phyloP scores from a whole-genome alignment of 768 basidiomycete genomes.

The Punctularia strigosozonata region DNA sequence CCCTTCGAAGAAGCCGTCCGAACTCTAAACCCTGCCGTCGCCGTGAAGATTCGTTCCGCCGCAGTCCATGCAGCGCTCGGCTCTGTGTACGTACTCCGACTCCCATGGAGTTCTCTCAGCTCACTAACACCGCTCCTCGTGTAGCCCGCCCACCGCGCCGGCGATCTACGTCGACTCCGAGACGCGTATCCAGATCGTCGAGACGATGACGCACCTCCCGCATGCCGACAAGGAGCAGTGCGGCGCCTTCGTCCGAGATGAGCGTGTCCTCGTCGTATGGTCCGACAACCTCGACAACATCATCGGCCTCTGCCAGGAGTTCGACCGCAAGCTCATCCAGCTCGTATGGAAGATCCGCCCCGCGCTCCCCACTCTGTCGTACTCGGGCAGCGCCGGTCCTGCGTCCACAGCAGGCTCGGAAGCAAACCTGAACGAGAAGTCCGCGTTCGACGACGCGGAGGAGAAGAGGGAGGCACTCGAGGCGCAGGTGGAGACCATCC shows the following conservation, averaged over 20 bases:
- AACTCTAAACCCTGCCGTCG: conserved; percentile 70
- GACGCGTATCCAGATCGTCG: conserved; percentile 81
- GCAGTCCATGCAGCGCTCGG: conserved; percentile 70
- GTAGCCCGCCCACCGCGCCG: conserved; percentile 43
- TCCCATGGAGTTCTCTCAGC: conserved; percentile 2
- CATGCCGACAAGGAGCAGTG: conserved; percentile 86
- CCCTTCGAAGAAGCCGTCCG: conserved; percentile 77
- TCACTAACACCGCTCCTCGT: not conserved
- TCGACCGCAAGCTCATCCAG: conserved; percentile 69
- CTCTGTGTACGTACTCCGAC: conserved; percentile 39
- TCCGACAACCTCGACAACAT: conserved; percentile 73
- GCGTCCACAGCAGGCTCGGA: conserved; percentile 41
- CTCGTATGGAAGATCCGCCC: conserved; percentile 55
- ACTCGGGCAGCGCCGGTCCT: conserved; percentile 24
- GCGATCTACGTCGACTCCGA: conserved; percentile 65
- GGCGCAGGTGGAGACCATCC: not conserved
- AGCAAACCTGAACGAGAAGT: conserved; percentile 43
- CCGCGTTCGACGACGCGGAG: conserved; percentile 12
- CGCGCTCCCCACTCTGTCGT: conserved; percentile 24
- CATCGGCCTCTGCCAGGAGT: conserved; percentile 60
- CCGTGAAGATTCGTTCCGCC: conserved; percentile 70
- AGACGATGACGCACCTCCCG: conserved; percentile 53
- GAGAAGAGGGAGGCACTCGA: not conserved
- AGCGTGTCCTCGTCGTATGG: conserved; percentile 77
- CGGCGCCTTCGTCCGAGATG: conserved; percentile 80